Evolutionary conservation across 805 yeast species (phyloP).

Genomic region (Schwanniomyces yamadae): DNA sequence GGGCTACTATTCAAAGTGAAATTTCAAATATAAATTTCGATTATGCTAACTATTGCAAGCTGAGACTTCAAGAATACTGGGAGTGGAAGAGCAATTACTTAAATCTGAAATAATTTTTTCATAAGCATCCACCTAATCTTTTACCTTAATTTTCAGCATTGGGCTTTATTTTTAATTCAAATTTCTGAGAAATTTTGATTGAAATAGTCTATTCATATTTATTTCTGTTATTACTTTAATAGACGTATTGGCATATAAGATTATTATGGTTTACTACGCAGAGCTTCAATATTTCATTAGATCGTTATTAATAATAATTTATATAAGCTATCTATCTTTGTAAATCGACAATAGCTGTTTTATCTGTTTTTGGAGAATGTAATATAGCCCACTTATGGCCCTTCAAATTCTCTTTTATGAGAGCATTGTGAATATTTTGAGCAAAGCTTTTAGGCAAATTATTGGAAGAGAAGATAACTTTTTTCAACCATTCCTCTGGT

Average conservation of each 20-base stretch:
- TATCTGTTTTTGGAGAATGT: conserved; percentile 75
- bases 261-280: no score
- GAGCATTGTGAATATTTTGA: conserved; percentile 65
- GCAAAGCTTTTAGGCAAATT: conserved; percentile 83
- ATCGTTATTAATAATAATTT: neutral
- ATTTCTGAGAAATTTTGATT: no score
- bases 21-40: conserved; percentile 72
- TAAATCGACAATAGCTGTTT: conserved; percentile 54
- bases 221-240: conserved; percentile 1
- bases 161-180: no score
- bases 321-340: conserved; percentile 43
- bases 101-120: no score
- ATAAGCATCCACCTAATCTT: neutral
- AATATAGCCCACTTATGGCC: conserved; percentile 76
- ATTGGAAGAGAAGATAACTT: conserved; percentile 74
- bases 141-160: neutral
- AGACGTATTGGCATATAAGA: no score
- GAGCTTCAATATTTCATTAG: no score
- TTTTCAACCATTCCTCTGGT: conserved; percentile 80
- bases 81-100: conserved; percentile 51
- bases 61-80: conserved; percentile 66
- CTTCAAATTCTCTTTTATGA: conserved; percentile 68
- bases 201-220: no score
- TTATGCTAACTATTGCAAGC: conserved; percentile 58
- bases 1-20: conserved; percentile 75